A percentile compares a stretch with the other conserved stretches of the same genome.
phyloP scores from a whole-genome alignment of 805 yeast species.

The Ogataea nakhonphanomensis region DNA sequence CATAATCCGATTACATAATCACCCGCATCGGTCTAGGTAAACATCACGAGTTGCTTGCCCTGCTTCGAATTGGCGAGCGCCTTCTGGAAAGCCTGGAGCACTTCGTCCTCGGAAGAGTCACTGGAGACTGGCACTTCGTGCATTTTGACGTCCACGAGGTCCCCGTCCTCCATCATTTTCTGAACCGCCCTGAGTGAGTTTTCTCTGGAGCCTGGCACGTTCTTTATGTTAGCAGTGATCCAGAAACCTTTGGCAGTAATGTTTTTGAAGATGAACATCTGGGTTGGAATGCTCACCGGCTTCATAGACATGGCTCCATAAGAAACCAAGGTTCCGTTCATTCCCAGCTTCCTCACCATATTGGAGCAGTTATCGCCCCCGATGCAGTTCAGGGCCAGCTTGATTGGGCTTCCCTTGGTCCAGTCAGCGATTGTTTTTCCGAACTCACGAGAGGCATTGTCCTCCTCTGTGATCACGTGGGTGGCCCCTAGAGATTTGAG shows the following conservation, averaged over 20 bases:
- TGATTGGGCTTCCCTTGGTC: constrained; percentile 52
- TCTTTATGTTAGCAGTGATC: constrained; percentile 69
- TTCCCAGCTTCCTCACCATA: constrained; percentile 75
- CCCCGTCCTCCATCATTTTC: constrained; percentile 55
- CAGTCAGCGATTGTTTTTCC: constrained; percentile 54
- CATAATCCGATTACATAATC: constrained; percentile 1
- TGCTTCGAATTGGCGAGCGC: constrained; percentile 41
- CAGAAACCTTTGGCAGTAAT: constrained; percentile 87
- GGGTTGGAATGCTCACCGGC: constrained; percentile 89
- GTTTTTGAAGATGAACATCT: constrained; percentile 86
- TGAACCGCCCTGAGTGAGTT: constrained; percentile 54
- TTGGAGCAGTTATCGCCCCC: constrained; percentile 86
- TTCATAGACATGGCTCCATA: constrained; percentile 98
- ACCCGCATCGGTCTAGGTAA: neutral
- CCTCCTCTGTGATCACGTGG: constrained; percentile 83
- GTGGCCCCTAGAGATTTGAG: constrained; percentile 76
- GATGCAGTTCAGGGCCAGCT: constrained; percentile 84
- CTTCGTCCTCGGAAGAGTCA: constrained; percentile 37
- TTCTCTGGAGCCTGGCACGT: constrained; percentile 57
- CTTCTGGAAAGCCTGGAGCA: constrained; percentile 39
- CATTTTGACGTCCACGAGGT: constrained; percentile 46
- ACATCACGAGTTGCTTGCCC: constrained; percentile 43
- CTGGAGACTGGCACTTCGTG: constrained; percentile 36
- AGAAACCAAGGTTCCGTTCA: constrained; percentile 75
- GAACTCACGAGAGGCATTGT: constrained; percentile 67